Conservation (phyloP, 2,329 filamentous ascomycete genomes). For the Xylariaceae sp. region DNA sequence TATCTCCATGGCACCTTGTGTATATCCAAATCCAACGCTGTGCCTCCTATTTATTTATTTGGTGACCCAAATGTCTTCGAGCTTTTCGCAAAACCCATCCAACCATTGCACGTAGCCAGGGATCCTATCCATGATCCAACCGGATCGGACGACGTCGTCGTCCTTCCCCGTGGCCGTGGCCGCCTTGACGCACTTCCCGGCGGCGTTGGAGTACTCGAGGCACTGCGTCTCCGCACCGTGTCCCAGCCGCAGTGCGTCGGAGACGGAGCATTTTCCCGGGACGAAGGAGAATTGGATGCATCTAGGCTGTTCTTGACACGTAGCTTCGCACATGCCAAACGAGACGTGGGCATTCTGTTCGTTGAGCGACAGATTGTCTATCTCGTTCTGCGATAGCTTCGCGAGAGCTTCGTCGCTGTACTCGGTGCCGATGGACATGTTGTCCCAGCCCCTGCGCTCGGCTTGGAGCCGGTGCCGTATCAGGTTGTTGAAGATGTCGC, state of each 20-base stretch:
- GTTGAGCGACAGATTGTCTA: slow-evolving; percentile 24
- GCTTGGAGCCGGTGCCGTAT: slow-evolving; percentile 25
- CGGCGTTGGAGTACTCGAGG: slow-evolving; percentile 30
- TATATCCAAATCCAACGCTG: neutral
- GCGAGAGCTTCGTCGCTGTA: slow-evolving; percentile 31
- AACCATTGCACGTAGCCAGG: slow-evolving; percentile 23
- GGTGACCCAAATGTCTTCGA: slow-evolving; percentile 22
- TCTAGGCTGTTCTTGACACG: slow-evolving; percentile 26
- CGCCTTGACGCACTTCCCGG: slow-evolving; percentile 31
- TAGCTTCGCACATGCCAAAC: slow-evolving; percentile 28
- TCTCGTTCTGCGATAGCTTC: slow-evolving; percentile 20
- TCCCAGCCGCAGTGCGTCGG: slow-evolving; percentile 29
- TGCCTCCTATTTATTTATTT: slow-evolving; percentile 8
- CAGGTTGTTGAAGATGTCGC: slow-evolving; percentile 32
- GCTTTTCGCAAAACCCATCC: slow-evolving; percentile 17
- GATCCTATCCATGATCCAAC: slow-evolving; percentile 31
- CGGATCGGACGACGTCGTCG: slow-evolving; percentile 26
- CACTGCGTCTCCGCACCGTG: slow-evolving; percentile 28
- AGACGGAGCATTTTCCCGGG: slow-evolving; percentile 29
- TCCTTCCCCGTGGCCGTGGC: slow-evolving; percentile 22
- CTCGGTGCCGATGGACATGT: slow-evolving; percentile 29
- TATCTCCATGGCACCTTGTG: slow-evolving; percentile 1
- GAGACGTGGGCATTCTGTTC: slow-evolving; percentile 31
- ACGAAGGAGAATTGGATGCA: slow-evolving; percentile 34
- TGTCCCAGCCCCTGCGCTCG: slow-evolving; percentile 29